phyloP scores from a whole-genome alignment of 768 basidiomycete genomes.

The Leccinum rimulosum region DNA sequence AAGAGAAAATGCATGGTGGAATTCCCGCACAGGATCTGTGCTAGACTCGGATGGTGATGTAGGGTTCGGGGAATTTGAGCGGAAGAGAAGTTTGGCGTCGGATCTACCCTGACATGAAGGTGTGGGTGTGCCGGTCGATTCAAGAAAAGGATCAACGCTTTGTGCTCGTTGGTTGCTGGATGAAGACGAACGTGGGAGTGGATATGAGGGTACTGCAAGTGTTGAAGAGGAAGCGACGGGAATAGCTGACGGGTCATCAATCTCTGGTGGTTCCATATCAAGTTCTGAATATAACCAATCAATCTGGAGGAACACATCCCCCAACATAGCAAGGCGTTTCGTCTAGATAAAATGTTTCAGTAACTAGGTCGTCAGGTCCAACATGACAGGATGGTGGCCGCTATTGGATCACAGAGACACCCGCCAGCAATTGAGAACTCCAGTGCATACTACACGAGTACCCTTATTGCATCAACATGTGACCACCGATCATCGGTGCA shows the following conservation, averaged over 20 bases:
- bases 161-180: constrained; percentile 24
- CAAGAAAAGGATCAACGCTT: constrained; percentile 27
- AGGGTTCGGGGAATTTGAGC: constrained; percentile 22
- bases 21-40: constrained; percentile 34
- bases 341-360: constrained; percentile 38
- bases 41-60: constrained; percentile 10
- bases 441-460: not conserved
- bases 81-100: constrained; percentile 35
- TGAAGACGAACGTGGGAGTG: constrained; percentile 45
- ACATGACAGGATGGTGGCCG: not conserved
- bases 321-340: constrained; percentile 65
- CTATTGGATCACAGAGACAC: not conserved
- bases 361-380: not conserved
- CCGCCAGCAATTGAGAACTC: not conserved
- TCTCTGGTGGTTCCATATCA: constrained; percentile 61
- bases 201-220: constrained; percentile 37
- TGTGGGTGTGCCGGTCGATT: constrained; percentile 43
- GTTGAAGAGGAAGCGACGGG: constrained; percentile 37
- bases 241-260: constrained; percentile 41
- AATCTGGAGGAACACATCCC: constrained; percentile 65
- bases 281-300: constrained; percentile 84
- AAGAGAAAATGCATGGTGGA: constrained; percentile 56
- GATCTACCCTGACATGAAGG: constrained; percentile 41
- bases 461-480: not conserved
- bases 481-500: not conserved